phyloP scores from a whole-genome alignment of 768 basidiomycete species.

The Inosperma sp. region DNA sequence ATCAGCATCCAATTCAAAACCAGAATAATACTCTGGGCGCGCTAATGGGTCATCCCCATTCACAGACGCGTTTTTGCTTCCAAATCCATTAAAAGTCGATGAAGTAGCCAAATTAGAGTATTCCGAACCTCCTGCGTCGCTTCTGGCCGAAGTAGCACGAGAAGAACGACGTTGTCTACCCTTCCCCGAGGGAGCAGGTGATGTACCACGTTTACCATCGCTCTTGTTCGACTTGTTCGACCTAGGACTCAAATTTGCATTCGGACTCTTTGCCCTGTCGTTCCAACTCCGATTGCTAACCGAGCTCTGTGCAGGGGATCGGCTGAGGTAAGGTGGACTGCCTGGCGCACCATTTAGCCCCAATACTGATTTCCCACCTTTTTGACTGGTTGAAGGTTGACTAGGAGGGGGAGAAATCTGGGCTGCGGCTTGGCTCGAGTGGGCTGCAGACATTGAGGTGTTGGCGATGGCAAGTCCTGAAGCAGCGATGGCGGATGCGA shows the following conservation, averaged over 20 bases:
- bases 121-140: slow-evolving; percentile 14
- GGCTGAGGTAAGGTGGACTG: slow-evolving; percentile 25
- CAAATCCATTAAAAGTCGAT: neutral
- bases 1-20: slow-evolving; percentile 11
- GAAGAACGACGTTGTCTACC: slow-evolving; percentile 14
- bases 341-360: slow-evolving; percentile 10
- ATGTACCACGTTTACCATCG: slow-evolving; percentile 1
- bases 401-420: slow-evolving; percentile 16
- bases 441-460: slow-evolving; percentile 45
- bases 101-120: slow-evolving; percentile 9
- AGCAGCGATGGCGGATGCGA: slow-evolving; percentile 65
- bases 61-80: slow-evolving; percentile 4
- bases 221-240: slow-evolving; percentile 27
- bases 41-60: slow-evolving; percentile 11
- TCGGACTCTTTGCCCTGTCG: slow-evolving; percentile 21
- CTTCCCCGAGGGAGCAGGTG: slow-evolving; percentile 1
- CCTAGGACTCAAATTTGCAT: slow-evolving; percentile 31
- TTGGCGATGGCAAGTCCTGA: slow-evolving; percentile 66
- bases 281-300: slow-evolving; percentile 22
- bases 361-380: slow-evolving; percentile 3
- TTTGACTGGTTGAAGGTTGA: neutral
- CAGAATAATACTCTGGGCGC: slow-evolving; percentile 12
- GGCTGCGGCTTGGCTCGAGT: slow-evolving; percentile 35
- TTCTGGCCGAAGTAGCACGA: slow-evolving; percentile 18
- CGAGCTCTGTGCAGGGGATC: slow-evolving; percentile 24